Evolutionary conservation across 306 rosid species (phyloP).

Genomic region (Phaseolus lunatus): DNA sequence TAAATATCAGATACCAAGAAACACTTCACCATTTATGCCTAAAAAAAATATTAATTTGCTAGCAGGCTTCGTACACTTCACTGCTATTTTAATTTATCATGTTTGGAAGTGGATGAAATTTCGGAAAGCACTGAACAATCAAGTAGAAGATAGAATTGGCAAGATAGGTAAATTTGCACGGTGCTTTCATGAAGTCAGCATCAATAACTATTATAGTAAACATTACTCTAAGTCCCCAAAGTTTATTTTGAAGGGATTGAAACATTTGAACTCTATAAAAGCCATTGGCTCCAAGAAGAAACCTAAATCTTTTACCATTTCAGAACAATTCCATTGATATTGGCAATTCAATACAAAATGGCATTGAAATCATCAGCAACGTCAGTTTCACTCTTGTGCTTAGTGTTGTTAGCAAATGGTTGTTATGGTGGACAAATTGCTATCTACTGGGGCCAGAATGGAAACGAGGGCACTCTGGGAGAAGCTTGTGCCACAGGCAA

Average conservation of each 20-base stretch:
- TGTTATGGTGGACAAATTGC: constrained; percentile 49
- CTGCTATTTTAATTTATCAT: constrained; percentile 19
- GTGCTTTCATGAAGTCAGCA: constrained; percentile 2
- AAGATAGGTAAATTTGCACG: constrained; percentile 12
- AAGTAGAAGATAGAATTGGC: constrained; percentile 10
- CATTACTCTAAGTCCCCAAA: background rate
- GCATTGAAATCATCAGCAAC: constrained; percentile 23
- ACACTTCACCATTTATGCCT: background rate
- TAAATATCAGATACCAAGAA: background rate
- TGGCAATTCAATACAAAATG: constrained; percentile 20
- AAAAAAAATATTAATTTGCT: background rate
- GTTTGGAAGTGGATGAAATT: constrained; percentile 29
- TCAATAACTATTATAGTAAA: background rate
- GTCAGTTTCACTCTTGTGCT: constrained; percentile 32
- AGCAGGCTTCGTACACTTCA: background rate
- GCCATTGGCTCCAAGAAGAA: background rate
- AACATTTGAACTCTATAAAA: background rate
- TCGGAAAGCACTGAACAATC: constrained; percentile 9
- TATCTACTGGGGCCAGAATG: constrained; percentile 58
- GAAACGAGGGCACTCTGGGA: constrained; percentile 44
- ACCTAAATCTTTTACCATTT: too few species aligned
- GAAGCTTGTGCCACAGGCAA: constrained; percentile 51
- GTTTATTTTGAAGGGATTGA: background rate
- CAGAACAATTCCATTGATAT: background rate
- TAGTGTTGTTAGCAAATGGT: constrained; percentile 39